Evolutionary conservation across 1,284 basidiomycete species (phyloP), one percentile per base, ranked within the genome.

Genomic region (Flammula alnicola): DNA sequence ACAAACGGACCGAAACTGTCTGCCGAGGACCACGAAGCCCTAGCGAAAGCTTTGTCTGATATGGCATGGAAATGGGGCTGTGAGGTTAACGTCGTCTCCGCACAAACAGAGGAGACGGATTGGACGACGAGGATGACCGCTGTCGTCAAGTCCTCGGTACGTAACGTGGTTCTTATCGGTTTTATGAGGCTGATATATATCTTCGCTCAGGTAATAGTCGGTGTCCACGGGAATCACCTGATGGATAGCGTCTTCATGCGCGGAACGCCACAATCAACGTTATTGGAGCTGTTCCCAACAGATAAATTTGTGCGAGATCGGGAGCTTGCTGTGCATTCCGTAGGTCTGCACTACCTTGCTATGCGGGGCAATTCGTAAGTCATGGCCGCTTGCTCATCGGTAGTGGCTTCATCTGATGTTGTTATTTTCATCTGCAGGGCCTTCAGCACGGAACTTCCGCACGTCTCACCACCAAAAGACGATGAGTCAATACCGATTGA

Each of bases 261-360:
- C 35, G 81, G 80, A 1, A 77, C 78, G 9, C 65, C 71, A 4
- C 74, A 74, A 29, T 70, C 81, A n/a, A 80, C 80, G 3, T 62
- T 88, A 22, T 83, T 95, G 72, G 93, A 95, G 69, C 79, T 95
- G 64, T 94, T 93, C 73, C 86, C 84, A 12, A 69, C 80, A 23
- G 77, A 79, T 3, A 78, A 78, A n/a, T 94, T 91, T 64, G 76
- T 80, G n/a, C 77, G 78, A 40, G 88, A 93, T 61, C 80, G 83
- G 58, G 81, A 87, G 62, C 63, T 78, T 38, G 74, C 84, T n/a
- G 73, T 83, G 7, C 73, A 76, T 17, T 81, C 86, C 0, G 68
- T 93, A 29, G 84, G 83, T 2, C 79, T 91, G 53, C 76, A 79
- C 36, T 94, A 92, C 62, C 72, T 88, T 31, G 88, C 88, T 19